Percentiles rank a stretch among this genome's conserved stretches.
phyloP scores from a whole-genome alignment of 495 filamentous ascomycete genomes.

The Tuber umbilicatum region DNA sequence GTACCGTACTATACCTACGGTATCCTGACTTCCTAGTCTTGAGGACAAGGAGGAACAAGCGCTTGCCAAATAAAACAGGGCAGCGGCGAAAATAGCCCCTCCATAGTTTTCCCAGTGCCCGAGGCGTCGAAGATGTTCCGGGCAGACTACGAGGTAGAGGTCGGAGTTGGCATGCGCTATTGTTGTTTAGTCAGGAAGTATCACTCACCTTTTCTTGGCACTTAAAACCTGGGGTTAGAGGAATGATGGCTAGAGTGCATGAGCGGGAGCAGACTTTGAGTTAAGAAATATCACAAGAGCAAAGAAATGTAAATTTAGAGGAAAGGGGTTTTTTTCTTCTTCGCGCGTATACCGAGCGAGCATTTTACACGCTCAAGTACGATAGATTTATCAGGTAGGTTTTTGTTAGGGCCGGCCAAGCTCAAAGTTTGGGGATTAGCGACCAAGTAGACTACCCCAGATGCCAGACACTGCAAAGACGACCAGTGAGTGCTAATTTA shows the following conservation, averaged over 20 bases:
- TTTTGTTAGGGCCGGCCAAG: background rate
- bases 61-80: background rate
- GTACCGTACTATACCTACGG: background rate
- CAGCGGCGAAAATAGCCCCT: background rate
- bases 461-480: background rate
- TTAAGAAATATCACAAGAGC: background rate
- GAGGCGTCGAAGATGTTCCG: background rate
- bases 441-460: background rate
- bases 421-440: background rate
- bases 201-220: background rate
- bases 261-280: background rate
- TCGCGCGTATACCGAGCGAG: too few relatives aligned
- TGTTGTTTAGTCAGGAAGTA: background rate
- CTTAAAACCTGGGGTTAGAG: background rate
- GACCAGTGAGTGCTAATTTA: background rate
- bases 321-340: background rate
- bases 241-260: background rate
- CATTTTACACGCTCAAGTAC: too few relatives aligned
- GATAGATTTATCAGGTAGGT: background rate
- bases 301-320: background rate
- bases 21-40: background rate
- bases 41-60: background rate
- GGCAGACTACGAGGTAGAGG: too few relatives aligned
- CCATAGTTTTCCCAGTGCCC: background rate
- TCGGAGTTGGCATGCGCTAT: background rate